Evolutionary conservation across 2,329 filamentous ascomycete genomes (phyloP), one percentile per base, ranked within the genome.

Genomic region (Hawksworthiomyces lignivorus): DNA sequence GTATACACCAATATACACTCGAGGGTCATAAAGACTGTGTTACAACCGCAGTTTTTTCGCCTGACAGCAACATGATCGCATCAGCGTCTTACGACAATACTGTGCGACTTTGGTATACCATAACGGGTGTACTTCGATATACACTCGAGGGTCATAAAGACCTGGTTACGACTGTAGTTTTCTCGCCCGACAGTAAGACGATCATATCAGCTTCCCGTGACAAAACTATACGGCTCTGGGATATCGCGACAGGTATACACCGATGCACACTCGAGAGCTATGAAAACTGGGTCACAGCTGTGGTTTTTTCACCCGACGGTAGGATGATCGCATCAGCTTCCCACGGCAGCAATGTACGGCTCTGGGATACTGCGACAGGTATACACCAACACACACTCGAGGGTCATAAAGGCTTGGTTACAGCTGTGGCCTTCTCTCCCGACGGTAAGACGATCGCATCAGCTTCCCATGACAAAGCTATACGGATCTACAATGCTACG

Each of bases 361-460:
- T 41, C 32, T 41, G 39, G 39, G 39, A 41, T 18, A 20, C 19
- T 15, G 39, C 32, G 7, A 20, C 32, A 9, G 27, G 39, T 14
- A 15, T 17, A 22, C 14, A 19, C 24, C 17, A 12, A 2, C 7
- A 29, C 7, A 41, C 26, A 18, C 32, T 36, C 9, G 10, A 36
- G 17, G 26, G 26, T 17, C 30, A 35, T 35, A n/a, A 5, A 4
- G 2, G 18, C 18, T 7, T 6, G 24, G 17, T 38, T n/a, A n/a
- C 15, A 6, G 8, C 32, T 2, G 24, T 41, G 4, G 32, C n/a
- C 17, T 36, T 41, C 26, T 41, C 39, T 6, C 15, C 26, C 18
- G 39, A 36, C 27, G 14, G 33, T 11, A 19, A 28, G 24, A 26
- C 24, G 24, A 12, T 34, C 7, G 19, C 19, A 9, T 34, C 32